phyloP scores from a whole-genome alignment of 2,329 filamentous ascomycete genomes.

The Tricladium varicosporioides region DNA sequence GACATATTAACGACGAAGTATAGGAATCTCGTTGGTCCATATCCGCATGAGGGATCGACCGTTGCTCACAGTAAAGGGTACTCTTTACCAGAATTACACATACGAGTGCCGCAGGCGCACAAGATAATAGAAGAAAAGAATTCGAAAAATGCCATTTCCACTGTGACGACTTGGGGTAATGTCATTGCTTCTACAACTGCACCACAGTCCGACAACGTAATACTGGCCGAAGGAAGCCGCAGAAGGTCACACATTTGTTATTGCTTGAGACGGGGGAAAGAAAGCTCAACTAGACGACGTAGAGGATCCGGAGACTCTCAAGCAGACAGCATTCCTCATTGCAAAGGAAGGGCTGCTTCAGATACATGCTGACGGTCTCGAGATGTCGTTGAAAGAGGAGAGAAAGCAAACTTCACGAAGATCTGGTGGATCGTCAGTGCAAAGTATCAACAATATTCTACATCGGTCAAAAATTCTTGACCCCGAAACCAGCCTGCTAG shows the following conservation, averaged over 20 bases:
- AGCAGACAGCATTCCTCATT: not conserved
- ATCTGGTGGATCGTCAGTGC: too few species aligned
- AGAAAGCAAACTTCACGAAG: not conserved
- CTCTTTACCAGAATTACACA: too few species aligned
- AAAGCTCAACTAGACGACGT: not conserved
- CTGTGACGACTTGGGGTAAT: not conserved
- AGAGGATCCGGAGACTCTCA: not conserved
- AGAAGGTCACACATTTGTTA: not conserved
- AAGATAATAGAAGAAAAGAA: not conserved
- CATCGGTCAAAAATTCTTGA: too few species aligned
- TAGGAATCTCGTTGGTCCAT: too few species aligned
- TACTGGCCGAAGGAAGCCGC: not conserved
- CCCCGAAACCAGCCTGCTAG: too few species aligned
- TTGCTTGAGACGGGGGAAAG: not conserved
- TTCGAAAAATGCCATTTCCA: not conserved
- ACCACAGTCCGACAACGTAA: not conserved
- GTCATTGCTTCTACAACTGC: not conserved
- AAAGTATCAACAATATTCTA: too few species aligned
- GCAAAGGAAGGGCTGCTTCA: not conserved
- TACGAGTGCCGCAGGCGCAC: too few species aligned
- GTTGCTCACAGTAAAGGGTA: too few species aligned
- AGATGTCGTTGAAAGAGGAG: not conserved
- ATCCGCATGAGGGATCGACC: too few species aligned
- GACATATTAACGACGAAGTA: too few species aligned
- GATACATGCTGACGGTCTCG: not conserved